A percentile compares a stretch with the other conserved stretches of the same genome.
These are phyloP conservation scores for Tulasnella sp. DNA, from an alignment of 768 basidiomycete species.

Conservation along the genomic window DNA sequence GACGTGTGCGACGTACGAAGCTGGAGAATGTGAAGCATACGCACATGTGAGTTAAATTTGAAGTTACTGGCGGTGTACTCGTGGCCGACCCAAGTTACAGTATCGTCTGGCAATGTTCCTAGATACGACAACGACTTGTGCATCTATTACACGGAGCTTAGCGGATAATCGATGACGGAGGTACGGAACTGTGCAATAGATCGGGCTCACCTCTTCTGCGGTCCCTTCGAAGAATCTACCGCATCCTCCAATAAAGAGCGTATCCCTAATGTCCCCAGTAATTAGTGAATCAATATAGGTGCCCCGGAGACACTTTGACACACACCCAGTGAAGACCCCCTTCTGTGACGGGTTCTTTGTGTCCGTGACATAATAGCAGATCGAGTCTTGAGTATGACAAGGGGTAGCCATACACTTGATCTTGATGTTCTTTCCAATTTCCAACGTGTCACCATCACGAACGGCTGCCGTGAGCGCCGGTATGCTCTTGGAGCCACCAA, in stretches of 20 bases:
- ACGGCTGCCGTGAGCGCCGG: slow-evolving; percentile 61
- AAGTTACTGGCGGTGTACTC: slow-evolving; percentile 76
- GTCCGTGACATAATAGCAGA: slow-evolving; percentile 73
- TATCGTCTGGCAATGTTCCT: slow-evolving; percentile 63
- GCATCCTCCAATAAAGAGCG: slow-evolving; percentile 74
- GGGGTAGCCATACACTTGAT: slow-evolving; percentile 67
- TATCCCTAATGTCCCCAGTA: slow-evolving; percentile 40
- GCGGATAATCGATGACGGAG: slow-evolving; percentile 22
- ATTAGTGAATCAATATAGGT: no score
- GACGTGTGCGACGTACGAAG: no score
- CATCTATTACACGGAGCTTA: slow-evolving; percentile 41
- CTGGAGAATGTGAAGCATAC: neutral
- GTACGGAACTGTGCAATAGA: no score
- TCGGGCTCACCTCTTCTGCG: slow-evolving; percentile 34
- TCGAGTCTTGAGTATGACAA: slow-evolving; percentile 94
- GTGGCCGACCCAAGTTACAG: slow-evolving; percentile 80
- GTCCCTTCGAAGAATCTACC: slow-evolving; percentile 92
- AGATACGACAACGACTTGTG: slow-evolving; percentile 60
- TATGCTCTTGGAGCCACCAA: slow-evolving; percentile 69
- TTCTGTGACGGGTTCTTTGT: slow-evolving; percentile 39
- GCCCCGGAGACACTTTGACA: no score
- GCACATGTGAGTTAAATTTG: slow-evolving; percentile 44
- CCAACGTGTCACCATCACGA: slow-evolving; percentile 73
- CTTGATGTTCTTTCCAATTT: slow-evolving; percentile 37
- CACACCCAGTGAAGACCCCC: slow-evolving; percentile 78